Conservation (phyloP, 2,329 filamentous ascomycete genomes). For the Sordariomycetes sp. region DNA sequence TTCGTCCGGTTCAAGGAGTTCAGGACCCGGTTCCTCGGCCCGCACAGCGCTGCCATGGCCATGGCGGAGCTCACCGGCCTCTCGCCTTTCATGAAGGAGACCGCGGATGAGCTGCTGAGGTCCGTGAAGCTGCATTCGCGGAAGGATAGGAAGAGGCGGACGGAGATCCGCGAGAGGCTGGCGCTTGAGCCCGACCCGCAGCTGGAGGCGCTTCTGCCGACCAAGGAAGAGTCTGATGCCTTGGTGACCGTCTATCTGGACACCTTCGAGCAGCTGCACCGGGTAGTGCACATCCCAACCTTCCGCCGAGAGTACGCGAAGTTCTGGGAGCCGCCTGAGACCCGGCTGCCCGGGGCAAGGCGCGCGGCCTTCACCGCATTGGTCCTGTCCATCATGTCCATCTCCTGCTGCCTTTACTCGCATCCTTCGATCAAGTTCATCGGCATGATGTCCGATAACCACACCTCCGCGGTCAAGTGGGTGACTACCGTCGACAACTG, state of each 20-base stretch:
- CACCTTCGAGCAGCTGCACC: conserved; percentile 44
- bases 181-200: conserved; percentile 35
- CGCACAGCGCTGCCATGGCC: conserved; percentile 49
- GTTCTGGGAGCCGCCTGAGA: conserved; percentile 37
- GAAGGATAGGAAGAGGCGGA: conserved; percentile 41
- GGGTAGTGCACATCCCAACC: conserved; percentile 48
- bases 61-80: conserved; percentile 48
- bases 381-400: conserved; percentile 47
- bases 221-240: conserved; percentile 35
- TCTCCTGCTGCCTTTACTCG: conserved; percentile 46
- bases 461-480: conserved; percentile 44
- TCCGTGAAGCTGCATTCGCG: conserved; percentile 43
- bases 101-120: conserved; percentile 49
- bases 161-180: conserved; percentile 38
- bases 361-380: conserved; percentile 45
- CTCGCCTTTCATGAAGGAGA: conserved; percentile 51
- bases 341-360: conserved; percentile 17
- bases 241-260: conserved; percentile 39
- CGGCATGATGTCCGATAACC: conserved; percentile 46
- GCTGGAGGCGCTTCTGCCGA: conserved; percentile 39
- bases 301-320: conserved; percentile 44
- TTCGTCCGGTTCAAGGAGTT: conserved; percentile 50
- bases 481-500: conserved; percentile 44
- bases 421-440: conserved; percentile 42
- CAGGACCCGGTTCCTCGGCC: conserved; percentile 48